These are phyloP conservation scores for Phytomonas sp. DNA, from an alignment of 208 protist species.

Conservation along the genomic window DNA sequence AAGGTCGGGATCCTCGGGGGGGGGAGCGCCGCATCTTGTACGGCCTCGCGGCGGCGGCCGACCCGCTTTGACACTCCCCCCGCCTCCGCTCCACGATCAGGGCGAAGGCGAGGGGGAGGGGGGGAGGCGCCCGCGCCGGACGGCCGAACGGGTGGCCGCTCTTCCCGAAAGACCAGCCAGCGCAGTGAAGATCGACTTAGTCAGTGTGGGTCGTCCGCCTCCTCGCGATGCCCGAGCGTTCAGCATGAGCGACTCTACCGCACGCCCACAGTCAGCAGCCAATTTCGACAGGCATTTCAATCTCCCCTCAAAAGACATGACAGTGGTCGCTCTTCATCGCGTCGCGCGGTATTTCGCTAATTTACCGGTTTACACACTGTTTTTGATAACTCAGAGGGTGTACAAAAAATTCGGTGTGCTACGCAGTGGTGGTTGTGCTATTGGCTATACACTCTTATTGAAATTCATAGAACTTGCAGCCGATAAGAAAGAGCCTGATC, in stretches of 20 bases:
- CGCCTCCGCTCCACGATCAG: neutral
- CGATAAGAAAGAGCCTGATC: neutral
- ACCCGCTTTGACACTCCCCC: conserved; percentile 40
- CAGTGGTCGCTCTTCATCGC: conserved; percentile 8
- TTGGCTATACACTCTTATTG: conserved; percentile 7
- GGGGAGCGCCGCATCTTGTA: no score
- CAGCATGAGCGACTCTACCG: conserved; percentile 57
- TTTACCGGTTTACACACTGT: neutral
- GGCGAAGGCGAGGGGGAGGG: conserved; percentile 11
- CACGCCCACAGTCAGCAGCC: conserved; percentile 59
- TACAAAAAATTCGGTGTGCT: conserved; percentile 1
- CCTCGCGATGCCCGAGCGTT: conserved; percentile 16
- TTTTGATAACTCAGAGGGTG: conserved; percentile 11
- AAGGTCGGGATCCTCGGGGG: no score
- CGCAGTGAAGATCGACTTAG: conserved; percentile 15
- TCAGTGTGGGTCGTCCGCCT: conserved; percentile 23
- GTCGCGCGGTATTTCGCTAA: conserved; percentile 52
- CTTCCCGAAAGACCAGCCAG: conserved; percentile 1
- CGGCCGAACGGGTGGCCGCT: conserved; percentile 39
- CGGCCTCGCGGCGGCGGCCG: no score
- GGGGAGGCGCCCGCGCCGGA: conserved; percentile 48
- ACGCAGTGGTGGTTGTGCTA: conserved; percentile 4
- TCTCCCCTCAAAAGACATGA: neutral
- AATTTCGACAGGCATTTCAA: conserved; percentile 21
- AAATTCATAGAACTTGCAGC: neutral